These are phyloP conservation scores for Mortierella sp. DNA, from an alignment of 371 early-diverging fungal species.

Conservation along the genomic window DNA sequence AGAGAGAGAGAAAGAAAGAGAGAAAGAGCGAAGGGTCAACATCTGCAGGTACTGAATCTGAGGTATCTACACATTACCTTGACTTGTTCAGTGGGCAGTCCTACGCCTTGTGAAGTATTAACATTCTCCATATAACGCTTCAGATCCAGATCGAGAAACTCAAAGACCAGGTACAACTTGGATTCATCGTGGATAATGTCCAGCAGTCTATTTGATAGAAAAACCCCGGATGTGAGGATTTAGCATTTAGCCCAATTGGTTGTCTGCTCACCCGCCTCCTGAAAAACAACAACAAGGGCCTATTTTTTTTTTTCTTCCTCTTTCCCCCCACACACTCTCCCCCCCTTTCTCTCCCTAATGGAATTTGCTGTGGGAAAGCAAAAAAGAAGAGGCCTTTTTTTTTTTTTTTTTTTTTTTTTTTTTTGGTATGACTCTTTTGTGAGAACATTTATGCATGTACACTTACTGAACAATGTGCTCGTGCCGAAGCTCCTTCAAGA, in stretches of 20 bases:
- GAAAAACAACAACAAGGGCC: neutral
- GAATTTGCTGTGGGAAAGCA: neutral
- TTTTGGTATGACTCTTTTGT: no score
- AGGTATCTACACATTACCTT: no score
- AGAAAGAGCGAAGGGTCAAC: no score
- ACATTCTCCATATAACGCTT: slow-evolving; percentile 87
- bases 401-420: no score
- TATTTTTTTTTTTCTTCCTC: neutral
- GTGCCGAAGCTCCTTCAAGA: slow-evolving; percentile 96
- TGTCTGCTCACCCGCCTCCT: no score
- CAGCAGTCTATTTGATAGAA: slow-evolving; percentile 66
- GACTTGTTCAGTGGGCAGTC: slow-evolving; percentile 47
- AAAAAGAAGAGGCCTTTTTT: slow-evolving; percentile 20
- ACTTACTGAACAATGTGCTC: slow-evolving; percentile 89
- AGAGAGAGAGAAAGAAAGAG: no score
- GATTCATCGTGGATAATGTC: slow-evolving; percentile 86
- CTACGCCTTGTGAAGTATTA: slow-evolving; percentile 24
- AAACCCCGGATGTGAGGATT: slow-evolving; percentile 2
- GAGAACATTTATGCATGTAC: no score
- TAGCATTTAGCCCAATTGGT: no score
- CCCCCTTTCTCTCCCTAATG: slow-evolving; percentile 5
- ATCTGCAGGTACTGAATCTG: no score
- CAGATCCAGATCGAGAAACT: slow-evolving; percentile 94
- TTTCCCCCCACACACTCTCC: no score
- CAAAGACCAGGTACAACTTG: slow-evolving; percentile 95